Conservation (phyloP, 306 rosid species). For the Begonia masoniana region DNA sequence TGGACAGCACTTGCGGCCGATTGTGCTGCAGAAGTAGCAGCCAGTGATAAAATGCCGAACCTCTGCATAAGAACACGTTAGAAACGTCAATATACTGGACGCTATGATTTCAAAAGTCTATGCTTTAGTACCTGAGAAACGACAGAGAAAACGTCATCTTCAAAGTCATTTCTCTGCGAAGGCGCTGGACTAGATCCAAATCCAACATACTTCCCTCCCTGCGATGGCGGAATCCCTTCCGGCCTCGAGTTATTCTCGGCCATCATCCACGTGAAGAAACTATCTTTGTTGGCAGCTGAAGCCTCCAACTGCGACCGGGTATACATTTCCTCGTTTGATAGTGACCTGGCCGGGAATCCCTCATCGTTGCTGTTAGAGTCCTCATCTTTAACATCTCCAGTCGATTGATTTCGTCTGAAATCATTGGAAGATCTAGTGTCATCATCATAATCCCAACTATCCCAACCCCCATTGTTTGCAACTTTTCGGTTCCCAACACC, state of each 20-base stretch:
- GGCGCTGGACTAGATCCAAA: constrained; percentile 65
- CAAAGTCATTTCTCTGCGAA: constrained; percentile 20
- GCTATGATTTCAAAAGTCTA: constrained; percentile 1
- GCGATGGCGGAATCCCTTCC: constrained; percentile 83
- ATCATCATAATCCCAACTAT: constrained; percentile 70
- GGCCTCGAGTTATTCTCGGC: constrained; percentile 66
- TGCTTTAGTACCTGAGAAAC: constrained; percentile 64
- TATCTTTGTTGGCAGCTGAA: constrained; percentile 73
- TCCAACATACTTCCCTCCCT: constrained; percentile 92
- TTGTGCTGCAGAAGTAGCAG: constrained; percentile 85
- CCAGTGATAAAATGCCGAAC: constrained; percentile 71
- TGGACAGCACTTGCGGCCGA: constrained; percentile 85
- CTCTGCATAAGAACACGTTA: constrained; percentile 32
- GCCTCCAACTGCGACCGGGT: constrained; percentile 66
- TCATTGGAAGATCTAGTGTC: constrained; percentile 47
- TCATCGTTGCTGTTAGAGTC: constrained; percentile 7
- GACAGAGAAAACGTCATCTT: constrained; percentile 54
- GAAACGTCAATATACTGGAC: constrained; percentile 1
- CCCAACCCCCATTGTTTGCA: constrained; percentile 49
- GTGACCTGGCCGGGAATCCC: constrained; percentile 37
- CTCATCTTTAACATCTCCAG: constrained; percentile 56
- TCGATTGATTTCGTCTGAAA: constrained; percentile 60
- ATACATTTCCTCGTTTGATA: constrained; percentile 62
- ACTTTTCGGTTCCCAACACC: constrained; percentile 4
- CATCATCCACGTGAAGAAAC: constrained; percentile 46